Evolutionary conservation across 2,329 filamentous ascomycete genomes (phyloP).

Genomic region (Claviceps pusilla): DNA sequence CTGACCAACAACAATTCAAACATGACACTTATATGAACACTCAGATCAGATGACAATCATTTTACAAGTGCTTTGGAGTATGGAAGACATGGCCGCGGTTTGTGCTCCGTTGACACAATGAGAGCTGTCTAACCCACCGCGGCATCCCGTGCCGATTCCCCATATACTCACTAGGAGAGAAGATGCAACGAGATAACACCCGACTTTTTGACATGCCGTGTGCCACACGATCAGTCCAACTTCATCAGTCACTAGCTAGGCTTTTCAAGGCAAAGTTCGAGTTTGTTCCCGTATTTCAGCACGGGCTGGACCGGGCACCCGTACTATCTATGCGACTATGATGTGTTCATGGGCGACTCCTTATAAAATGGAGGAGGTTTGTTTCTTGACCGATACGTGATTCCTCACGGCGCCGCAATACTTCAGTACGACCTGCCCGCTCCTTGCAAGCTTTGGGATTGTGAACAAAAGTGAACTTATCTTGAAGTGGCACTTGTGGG

Average conservation of each 20-base stretch:
- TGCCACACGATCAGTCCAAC: neutral
- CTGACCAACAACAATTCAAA: neutral
- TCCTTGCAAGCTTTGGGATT: neutral
- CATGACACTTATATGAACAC: neutral
- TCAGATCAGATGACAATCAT: neutral
- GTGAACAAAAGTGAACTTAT: neutral
- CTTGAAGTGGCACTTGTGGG: neutral
- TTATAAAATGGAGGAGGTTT: neutral
- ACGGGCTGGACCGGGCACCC: no score
- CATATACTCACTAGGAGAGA: slow-evolving; percentile 10
- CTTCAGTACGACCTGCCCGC: neutral
- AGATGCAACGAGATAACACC: slow-evolving; percentile 14
- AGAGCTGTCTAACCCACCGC: neutral
- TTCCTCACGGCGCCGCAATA: neutral
- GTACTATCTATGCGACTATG: no score
- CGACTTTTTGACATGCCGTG: neutral
- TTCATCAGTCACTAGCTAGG: no score
- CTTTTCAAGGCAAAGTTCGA: no score
- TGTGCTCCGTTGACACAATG: neutral
- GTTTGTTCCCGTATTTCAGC: no score
- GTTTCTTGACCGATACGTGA: slow-evolving; percentile 1
- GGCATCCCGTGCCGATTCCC: slow-evolving; percentile 11
- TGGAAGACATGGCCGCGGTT: neutral
- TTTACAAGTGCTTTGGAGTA: neutral
- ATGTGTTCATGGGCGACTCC: no score